These are phyloP conservation scores for Botrytis hyacinthi DNA, from an alignment of 2,329 filamentous ascomycete species.

Conservation along the genomic window DNA sequence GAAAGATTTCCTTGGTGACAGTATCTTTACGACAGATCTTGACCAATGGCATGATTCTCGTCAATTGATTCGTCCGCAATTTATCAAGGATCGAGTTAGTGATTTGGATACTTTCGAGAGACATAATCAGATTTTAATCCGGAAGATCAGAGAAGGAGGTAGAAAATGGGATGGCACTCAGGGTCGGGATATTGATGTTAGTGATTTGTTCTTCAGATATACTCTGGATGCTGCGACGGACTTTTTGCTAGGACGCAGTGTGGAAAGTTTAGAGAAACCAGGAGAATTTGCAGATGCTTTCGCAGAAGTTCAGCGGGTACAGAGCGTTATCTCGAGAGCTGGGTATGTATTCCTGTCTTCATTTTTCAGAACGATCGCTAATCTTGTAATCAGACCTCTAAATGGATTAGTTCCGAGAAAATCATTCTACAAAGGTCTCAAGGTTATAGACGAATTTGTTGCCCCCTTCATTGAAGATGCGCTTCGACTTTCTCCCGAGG, in stretches of 20 bases:
- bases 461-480: constrained; percentile 74
- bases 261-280: constrained; percentile 56
- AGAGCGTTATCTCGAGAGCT: constrained; percentile 63
- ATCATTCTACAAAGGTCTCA: constrained; percentile 62
- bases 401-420: constrained; percentile 60
- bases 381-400: constrained; percentile 50
- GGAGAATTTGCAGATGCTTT: constrained; percentile 79
- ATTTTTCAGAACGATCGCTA: not conserved
- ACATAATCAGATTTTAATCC: constrained; percentile 73
- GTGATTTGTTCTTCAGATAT: constrained; percentile 78
- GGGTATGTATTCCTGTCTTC: constrained; percentile 46
- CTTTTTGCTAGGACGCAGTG: constrained; percentile 77
- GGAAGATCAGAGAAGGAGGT: constrained; percentile 59
- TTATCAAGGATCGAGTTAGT: constrained; percentile 78
- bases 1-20: constrained; percentile 71
- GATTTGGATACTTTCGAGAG: constrained; percentile 79
- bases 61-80: constrained; percentile 82
- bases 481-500: constrained; percentile 64
- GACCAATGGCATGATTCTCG: constrained; percentile 75
- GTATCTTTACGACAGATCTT: constrained; percentile 79
- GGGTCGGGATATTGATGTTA: constrained; percentile 64
- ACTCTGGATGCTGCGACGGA: constrained; percentile 84
- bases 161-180: constrained; percentile 49
- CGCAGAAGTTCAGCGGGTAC: constrained; percentile 71
- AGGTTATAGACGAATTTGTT: constrained; percentile 72